These are phyloP conservation scores for Gossypium schwendimanii DNA, from an alignment of 441 rosid species.

Conservation along the genomic window DNA sequence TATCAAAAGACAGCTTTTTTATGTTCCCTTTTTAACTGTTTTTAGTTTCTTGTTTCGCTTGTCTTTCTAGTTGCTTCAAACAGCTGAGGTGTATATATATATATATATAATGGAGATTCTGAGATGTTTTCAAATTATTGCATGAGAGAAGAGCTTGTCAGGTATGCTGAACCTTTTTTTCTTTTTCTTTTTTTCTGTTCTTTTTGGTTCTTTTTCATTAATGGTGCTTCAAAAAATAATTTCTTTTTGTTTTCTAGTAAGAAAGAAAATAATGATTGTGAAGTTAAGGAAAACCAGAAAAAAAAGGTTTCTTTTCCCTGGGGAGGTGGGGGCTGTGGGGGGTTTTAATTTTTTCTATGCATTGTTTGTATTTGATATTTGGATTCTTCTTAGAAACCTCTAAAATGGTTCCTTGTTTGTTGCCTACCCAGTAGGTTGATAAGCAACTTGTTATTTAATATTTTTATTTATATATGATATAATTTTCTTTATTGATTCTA, in stretches of 20 bases:
- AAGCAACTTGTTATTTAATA: constrained; percentile 14
- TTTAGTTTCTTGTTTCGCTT: neutral
- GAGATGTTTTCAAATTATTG: neutral
- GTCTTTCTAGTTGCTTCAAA: neutral
- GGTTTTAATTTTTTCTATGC: neutral
- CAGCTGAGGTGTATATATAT: neutral
- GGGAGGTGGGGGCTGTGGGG: neutral
- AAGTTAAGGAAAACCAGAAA: neutral
- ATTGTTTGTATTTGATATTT: constrained; percentile 2
- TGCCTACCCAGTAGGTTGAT: constrained; percentile 7
- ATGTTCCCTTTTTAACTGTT: neutral
- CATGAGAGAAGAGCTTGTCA: neutral
- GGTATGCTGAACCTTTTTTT: neutral
- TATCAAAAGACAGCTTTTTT: neutral
- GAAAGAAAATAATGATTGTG: neutral
- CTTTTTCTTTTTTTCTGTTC: too few relatives aligned
- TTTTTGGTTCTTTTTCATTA: neutral
- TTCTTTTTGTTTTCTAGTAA: neutral
- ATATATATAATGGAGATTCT: neutral
- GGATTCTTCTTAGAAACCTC: constrained; percentile 3
- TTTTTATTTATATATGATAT: neutral
- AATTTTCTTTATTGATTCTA: neutral
- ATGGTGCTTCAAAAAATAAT: neutral
- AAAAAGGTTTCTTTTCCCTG: neutral
- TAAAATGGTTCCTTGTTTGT: constrained; percentile 4